A percentile compares a stretch with the other conserved stretches of the same genome.
These are phyloP conservation scores for Coemansia sp. DNA, from an alignment of 192 early-diverging fungal species.

Conservation along the genomic window DNA sequence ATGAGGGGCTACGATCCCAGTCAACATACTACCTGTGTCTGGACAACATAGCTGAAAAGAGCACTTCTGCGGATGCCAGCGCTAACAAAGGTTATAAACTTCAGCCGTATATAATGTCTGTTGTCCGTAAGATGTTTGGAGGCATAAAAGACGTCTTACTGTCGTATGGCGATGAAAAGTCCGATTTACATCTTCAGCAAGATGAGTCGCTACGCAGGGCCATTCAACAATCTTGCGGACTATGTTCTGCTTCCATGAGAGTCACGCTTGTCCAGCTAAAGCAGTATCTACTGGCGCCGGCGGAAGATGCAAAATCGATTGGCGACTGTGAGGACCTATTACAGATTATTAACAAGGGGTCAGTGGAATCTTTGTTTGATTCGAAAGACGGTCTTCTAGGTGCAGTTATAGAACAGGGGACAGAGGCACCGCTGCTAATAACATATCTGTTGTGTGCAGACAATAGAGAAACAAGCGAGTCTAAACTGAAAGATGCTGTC, in stretches of 20 bases:
- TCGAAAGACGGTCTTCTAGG: constrained; percentile 8
- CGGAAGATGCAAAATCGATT: background rate
- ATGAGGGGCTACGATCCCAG: constrained; percentile 1
- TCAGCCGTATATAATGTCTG: constrained; percentile 7
- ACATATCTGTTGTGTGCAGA: constrained; percentile 8
- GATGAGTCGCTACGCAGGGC: background rate
- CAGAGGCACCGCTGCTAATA: constrained; percentile 12
- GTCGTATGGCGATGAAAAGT: background rate
- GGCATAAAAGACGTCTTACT: constrained; percentile 8
- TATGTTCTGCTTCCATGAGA: constrained; percentile 24
- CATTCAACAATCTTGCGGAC: constrained; percentile 3
- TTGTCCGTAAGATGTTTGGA: constrained; percentile 22
- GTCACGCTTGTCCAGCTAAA: constrained; percentile 22
- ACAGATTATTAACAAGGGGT: background rate
- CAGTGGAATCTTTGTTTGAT: background rate
- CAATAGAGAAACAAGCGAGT: background rate
- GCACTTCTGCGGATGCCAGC: background rate
- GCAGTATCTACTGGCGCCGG: background rate
- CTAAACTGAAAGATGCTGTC: background rate
- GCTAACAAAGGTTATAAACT: background rate
- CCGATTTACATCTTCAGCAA: background rate
- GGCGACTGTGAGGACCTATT: background rate
- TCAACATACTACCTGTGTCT: constrained; percentile 20
- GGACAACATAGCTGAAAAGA: constrained; percentile 7
- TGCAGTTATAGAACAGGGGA: background rate